Evolutionary conservation across 257 asterid species (phyloP).

Genomic region (Lavandula angustifolia): DNA sequence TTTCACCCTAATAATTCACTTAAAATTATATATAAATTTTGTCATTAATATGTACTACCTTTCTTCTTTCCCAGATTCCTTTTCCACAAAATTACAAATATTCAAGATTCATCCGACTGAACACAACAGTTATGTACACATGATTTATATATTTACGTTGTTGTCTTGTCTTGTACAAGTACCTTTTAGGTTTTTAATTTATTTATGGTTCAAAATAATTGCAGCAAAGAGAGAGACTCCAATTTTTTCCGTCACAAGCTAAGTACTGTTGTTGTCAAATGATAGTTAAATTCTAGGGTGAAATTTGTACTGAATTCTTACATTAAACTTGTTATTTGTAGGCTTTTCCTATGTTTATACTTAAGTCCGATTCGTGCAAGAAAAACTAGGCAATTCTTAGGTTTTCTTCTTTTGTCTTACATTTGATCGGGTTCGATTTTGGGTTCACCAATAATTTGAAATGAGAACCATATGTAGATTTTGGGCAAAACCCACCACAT

Average conservation of each 20-base stretch:
- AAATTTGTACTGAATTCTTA: not conserved
- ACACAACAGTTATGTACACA: not conserved
- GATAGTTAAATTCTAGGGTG: conserved; percentile 29
- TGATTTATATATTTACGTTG: too few relatives aligned
- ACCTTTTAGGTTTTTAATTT: not conserved
- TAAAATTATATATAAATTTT: not conserved
- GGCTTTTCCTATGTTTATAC: not conserved
- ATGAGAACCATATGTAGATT: too few relatives aligned
- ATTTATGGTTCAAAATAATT: conserved; percentile 34
- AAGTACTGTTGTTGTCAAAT: conserved; percentile 46
- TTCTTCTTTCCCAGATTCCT: conserved; percentile 15
- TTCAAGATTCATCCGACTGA: not conserved
- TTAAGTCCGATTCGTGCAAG: too few relatives aligned
- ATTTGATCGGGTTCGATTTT: too few relatives aligned
- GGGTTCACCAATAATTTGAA: too few relatives aligned
- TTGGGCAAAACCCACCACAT: too few relatives aligned
- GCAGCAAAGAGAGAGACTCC: conserved; percentile 38
- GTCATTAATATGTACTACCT: not conserved
- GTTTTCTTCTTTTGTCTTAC: too few relatives aligned
- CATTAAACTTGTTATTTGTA: not conserved
- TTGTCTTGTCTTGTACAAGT: conserved; percentile 8
- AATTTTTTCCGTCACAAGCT: conserved; percentile 4
- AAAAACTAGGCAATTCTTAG: too few relatives aligned
- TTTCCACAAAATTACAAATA: not conserved
- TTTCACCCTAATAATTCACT: conserved; percentile 29